Base-by-base conservation (phyloP, 2,329 filamentous ascomycete species). In the Aspergillus niger region DNA sequence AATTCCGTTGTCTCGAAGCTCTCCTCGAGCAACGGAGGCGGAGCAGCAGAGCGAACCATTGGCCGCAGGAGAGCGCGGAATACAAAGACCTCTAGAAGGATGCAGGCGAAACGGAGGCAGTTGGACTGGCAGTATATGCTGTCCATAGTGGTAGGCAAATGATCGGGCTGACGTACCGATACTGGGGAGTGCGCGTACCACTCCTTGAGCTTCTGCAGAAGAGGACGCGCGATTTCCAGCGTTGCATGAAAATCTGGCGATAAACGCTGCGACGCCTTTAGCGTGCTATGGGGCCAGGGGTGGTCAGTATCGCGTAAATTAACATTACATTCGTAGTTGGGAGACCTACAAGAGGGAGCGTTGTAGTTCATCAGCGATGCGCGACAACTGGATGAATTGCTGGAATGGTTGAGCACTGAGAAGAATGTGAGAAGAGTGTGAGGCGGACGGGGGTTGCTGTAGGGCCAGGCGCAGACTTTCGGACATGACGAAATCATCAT, bases 1-100 rank as follows among this genome's bases (percentile, higher is more conserved):
- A 62, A 59, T 8, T 50, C 17, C 3, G 26, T 26, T 22, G 13
- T 47, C 5, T 28, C 28, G 7, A 55, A 51, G 11, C 26, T 55
- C 32, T 62, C 56, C 17, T 62, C 71, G 24, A 69, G 69, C 20
- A 72, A 69, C 20, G 68, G 63, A 3, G 70, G 70, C 4, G 70
- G 69, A 13, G 65, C 65, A 8, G 68, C 69, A 1, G 66, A 69
- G 4, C 66, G 68, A n/a, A 70, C 71, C 65, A 72, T 67, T 1
- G 70, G 70, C 13, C 70, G 71, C 15, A 76, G 64, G 49, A 76
- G 67, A 0, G 74, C 74, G 26, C 74, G 74, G 58, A 75, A 76
- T 2, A 74, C 66, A 39, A 70, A 74, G 3, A 76, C 61, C n/a
- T 73, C 72, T 1, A 75, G 66, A n/a, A 72, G 65, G n/a, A 76